phyloP scores from a whole-genome alignment of 768 basidiomycete species.

The Amanita rimosa region DNA sequence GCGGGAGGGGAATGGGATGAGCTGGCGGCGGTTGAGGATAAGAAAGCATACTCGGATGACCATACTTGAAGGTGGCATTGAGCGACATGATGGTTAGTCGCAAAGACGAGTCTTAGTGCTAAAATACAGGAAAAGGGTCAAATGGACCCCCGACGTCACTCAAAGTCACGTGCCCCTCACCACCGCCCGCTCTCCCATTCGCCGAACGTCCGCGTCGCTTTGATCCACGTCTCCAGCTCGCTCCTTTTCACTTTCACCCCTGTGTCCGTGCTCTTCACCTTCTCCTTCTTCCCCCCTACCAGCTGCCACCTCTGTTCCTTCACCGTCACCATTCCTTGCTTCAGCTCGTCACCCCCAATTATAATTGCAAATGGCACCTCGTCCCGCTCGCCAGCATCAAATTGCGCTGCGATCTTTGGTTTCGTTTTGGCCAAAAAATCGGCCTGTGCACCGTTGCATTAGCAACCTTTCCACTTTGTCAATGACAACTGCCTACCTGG shows the following conservation, averaged over 20 bases:
- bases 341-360: slow-evolving; percentile 79
- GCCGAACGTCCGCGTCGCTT: slow-evolving; percentile 31
- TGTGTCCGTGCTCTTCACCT: slow-evolving; percentile 49
- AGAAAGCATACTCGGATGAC: slow-evolving; percentile 36
- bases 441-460: slow-evolving; percentile 37
- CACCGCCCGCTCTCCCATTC: slow-evolving; percentile 26
- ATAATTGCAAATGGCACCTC: slow-evolving; percentile 91
- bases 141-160: slow-evolving; percentile 3
- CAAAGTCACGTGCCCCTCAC: background rate
- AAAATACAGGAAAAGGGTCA: background rate
- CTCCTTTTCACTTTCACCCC: slow-evolving; percentile 54
- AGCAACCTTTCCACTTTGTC: too few species aligned
- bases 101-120: background rate
- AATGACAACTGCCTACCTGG: slow-evolving; percentile 39
- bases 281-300: slow-evolving; percentile 60
- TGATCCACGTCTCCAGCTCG: slow-evolving; percentile 56
- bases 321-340: slow-evolving; percentile 75
- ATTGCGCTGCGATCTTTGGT: slow-evolving; percentile 81
- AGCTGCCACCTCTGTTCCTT: slow-evolving; percentile 87
- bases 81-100: background rate
- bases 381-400: slow-evolving; percentile 83
- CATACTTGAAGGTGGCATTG: slow-evolving; percentile 32
- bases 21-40: background rate
- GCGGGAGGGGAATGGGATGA: slow-evolving; percentile 4
- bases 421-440: slow-evolving; percentile 92